phyloP scores from a whole-genome alignment of 2,329 filamentous ascomycete genomes.

The Samsoniella hepiali region DNA sequence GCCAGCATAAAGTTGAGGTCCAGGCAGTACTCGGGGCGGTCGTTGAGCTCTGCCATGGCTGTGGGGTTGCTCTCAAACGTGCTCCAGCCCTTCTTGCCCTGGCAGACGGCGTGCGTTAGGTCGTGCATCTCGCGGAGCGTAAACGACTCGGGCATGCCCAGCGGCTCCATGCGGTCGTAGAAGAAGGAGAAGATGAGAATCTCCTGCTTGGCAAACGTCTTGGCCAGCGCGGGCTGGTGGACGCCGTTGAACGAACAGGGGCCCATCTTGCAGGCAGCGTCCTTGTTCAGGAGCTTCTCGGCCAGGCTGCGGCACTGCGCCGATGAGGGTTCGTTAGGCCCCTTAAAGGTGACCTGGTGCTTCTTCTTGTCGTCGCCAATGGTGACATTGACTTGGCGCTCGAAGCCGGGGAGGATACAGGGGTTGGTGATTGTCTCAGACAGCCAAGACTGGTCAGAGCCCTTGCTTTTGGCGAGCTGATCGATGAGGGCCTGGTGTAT shows the following conservation, averaged over 20 bases:
- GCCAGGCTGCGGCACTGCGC: slow-evolving; percentile 87
- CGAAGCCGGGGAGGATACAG: slow-evolving; percentile 80
- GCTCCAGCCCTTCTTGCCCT: slow-evolving; percentile 73
- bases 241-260: slow-evolving; percentile 99
- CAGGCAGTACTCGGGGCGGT: slow-evolving; percentile 84
- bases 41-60: slow-evolving; percentile 75
- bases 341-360: slow-evolving; percentile 80
- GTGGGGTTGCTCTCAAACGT: slow-evolving; percentile 73
- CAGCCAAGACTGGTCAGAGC: slow-evolving; percentile 63
- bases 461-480: slow-evolving; percentile 63
- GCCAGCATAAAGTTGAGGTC: slow-evolving; percentile 97
- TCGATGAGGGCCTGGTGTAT: slow-evolving; percentile 75
- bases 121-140: slow-evolving; percentile 87
- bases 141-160: slow-evolving; percentile 98
- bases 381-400: slow-evolving; percentile 68
- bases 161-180: slow-evolving; percentile 86
- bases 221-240: slow-evolving; percentile 85
- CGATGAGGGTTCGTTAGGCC: slow-evolving; percentile 69
- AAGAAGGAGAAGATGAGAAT: slow-evolving; percentile 98
- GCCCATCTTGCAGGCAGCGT: slow-evolving; percentile 71
- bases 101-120: slow-evolving; percentile 79
- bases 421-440: slow-evolving; percentile 73
- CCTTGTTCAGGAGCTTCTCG: slow-evolving; percentile 88
- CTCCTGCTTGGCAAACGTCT: slow-evolving; percentile 89
- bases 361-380: slow-evolving; percentile 56